Conservation (phyloP, 148 eudicot species). For the Vaccinium corymbosum region DNA sequence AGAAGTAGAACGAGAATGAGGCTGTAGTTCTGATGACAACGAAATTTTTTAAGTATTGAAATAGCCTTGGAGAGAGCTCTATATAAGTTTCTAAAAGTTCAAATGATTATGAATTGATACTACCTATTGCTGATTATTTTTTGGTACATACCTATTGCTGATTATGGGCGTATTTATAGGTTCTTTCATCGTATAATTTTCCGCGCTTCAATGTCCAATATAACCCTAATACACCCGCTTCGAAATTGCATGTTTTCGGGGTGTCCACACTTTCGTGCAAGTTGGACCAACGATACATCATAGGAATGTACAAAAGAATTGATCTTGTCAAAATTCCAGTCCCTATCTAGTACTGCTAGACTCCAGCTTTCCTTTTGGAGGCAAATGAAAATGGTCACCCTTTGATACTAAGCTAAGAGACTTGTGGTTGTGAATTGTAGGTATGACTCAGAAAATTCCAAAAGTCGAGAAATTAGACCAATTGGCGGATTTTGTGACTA, state of each 20-base stretch:
- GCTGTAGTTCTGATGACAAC: no score
- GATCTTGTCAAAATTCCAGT: no score
- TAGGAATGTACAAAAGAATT: neutral
- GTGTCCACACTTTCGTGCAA: no score
- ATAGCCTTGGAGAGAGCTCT: neutral
- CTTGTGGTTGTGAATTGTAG: neutral
- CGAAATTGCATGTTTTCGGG: no score
- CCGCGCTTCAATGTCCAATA: neutral
- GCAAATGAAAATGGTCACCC: neutral
- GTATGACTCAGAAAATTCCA: neutral
- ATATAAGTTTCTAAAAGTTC: neutral
- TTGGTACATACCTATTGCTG: neutral
- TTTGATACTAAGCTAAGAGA: neutral
- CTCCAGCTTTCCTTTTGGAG: no score
- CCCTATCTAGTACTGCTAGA: no score
- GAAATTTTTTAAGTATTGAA: neutral
- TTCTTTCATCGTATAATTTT: neutral
- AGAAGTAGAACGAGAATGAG: no score
- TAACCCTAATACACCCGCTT: no score
- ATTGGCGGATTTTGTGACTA: neutral
- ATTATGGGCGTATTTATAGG: constrained; percentile 5
- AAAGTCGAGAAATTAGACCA: neutral
- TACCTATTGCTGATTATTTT: neutral
- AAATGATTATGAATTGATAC: no score
- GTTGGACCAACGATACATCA: no score